phyloP scores from a whole-genome alignment of 495 filamentous ascomycete genomes.

The Daldinia loculata region DNA sequence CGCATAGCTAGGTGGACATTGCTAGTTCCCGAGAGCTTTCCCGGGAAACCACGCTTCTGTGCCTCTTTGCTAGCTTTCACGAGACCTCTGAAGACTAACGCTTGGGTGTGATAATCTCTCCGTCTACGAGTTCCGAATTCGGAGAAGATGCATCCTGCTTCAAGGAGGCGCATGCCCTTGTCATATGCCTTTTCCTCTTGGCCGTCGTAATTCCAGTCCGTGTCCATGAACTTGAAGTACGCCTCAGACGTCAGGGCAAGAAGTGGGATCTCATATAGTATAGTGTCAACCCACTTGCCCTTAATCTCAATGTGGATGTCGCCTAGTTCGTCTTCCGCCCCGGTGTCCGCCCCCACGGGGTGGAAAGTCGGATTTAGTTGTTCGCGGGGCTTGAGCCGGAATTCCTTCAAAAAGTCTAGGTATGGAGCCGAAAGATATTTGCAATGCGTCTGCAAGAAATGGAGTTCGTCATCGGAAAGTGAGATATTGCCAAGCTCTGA shows the following conservation, averaged over 20 bases:
- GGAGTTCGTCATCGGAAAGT: constrained; percentile 78
- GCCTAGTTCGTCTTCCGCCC: constrained; percentile 74
- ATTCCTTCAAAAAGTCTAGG: constrained; percentile 79
- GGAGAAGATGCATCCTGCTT: constrained; percentile 86
- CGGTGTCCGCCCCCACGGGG: constrained; percentile 67
- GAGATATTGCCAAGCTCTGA: constrained; percentile 80
- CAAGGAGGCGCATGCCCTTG: constrained; percentile 79
- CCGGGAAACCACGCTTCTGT: constrained; percentile 66
- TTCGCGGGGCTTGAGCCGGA: constrained; percentile 79
- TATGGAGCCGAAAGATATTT: constrained; percentile 81
- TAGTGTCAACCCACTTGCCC: constrained; percentile 92
- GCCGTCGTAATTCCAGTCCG: constrained; percentile 82
- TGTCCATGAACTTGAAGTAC: constrained; percentile 94
- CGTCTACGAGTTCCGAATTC: constrained; percentile 92
- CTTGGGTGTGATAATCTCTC: constrained; percentile 93
- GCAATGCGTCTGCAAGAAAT: constrained; percentile 80
- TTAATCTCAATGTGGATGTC: constrained; percentile 75
- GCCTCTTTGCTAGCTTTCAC: constrained; percentile 74
- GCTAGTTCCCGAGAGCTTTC: constrained; percentile 85
- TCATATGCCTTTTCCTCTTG: constrained; percentile 83
- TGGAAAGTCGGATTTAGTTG: constrained; percentile 78
- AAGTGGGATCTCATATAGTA: constrained; percentile 96
- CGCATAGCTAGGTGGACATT: constrained; percentile 98
- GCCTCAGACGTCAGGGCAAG: constrained; percentile 92
- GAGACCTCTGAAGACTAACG: constrained; percentile 86